Percentiles rank a stretch among this genome's conserved stretches.
These are phyloP conservation scores for Magnaporthiopsis rhizophila DNA, from an alignment of 2,329 filamentous ascomycete genomes.

Conservation along the genomic window DNA sequence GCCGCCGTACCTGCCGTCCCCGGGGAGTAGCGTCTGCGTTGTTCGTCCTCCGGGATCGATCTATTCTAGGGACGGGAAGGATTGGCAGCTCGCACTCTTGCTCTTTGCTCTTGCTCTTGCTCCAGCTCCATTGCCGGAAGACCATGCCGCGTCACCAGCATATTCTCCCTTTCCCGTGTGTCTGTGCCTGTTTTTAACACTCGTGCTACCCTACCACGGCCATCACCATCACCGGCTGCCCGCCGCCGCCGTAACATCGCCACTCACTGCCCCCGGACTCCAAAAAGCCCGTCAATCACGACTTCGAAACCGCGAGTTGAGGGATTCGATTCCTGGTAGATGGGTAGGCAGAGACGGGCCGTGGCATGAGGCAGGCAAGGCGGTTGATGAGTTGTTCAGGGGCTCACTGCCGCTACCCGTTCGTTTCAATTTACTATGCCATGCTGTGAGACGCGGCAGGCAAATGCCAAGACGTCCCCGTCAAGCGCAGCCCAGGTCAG, in stretches of 20 bases:
- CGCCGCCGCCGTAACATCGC: no score
- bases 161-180: not conserved
- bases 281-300: not conserved
- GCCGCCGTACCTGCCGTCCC: not conserved
- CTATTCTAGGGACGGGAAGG: no score
- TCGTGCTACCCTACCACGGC: no score
- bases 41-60: no score
- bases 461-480: not conserved
- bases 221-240: not conserved
- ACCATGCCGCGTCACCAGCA: not conserved
- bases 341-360: not conserved
- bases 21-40: no score
- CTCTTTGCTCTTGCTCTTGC: not conserved
- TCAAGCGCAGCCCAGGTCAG: no score
- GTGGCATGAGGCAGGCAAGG: not conserved
- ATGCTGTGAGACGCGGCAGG: not conserved
- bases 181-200: not conserved
- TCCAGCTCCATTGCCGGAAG: no score
- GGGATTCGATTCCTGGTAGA: not conserved
- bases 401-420: not conserved
- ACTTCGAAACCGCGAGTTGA: not conserved
- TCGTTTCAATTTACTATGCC: not conserved
- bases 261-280: no score
- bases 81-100: no score
- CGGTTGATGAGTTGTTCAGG: not conserved